These are phyloP conservation scores for Petasospora rhodanensis DNA, from an alignment of 1,139 yeast genomes.

Conservation along the genomic window DNA sequence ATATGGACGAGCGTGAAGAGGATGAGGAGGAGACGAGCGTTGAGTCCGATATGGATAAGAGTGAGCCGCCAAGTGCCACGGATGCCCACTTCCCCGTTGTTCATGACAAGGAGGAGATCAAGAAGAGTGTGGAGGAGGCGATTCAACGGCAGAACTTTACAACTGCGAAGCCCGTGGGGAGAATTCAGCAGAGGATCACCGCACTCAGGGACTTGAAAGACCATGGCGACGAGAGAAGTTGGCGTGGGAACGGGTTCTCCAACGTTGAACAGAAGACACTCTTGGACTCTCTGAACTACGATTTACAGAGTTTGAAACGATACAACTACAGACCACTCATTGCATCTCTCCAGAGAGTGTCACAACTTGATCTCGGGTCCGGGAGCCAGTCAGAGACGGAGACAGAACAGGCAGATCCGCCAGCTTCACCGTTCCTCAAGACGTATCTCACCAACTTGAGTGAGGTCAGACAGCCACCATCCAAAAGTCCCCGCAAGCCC, in stretches of 20 bases:
- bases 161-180: constrained; percentile 11
- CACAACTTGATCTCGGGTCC: constrained; percentile 1
- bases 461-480: constrained; percentile 1
- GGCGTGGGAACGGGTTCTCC: constrained; percentile 7
- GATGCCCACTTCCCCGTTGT: constrained; percentile 7
- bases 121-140: no score
- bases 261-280: constrained; percentile 22
- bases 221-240: constrained; percentile 5
- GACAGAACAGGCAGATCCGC: not conserved
- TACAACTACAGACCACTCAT: constrained; percentile 18
- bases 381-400: not conserved
- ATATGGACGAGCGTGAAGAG: constrained; percentile 12
- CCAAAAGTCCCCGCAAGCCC: not conserved
- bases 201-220: constrained; percentile 17
- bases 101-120: not conserved
- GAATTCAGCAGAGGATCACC: constrained; percentile 23
- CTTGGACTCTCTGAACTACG: constrained; percentile 21
- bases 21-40: no score
- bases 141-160: no score
- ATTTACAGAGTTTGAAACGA: constrained; percentile 18
- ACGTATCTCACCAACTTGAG: constrained; percentile 5
- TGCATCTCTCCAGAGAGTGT: constrained; percentile 8
- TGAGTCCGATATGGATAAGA: no score
- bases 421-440: constrained; percentile 2
- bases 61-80: constrained; percentile 2